Base-by-base conservation (phyloP, 805 yeast genomes). In the Metahyphopichia silvanorum region DNA sequence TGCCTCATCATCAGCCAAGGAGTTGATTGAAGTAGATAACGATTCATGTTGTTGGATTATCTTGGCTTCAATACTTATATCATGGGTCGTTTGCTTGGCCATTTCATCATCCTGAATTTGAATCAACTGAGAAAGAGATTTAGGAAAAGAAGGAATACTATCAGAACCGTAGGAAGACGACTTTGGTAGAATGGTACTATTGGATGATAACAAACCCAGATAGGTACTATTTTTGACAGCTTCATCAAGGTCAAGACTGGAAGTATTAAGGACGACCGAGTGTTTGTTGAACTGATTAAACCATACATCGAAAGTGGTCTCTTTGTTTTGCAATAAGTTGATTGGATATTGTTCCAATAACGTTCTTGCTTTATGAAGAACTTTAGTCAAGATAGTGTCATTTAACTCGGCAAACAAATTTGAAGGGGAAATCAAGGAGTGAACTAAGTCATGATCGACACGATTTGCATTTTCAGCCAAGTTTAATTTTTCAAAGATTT, bases 251-350 rank as follows among this genome's bases (percentile, higher is more conserved):
- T 27, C 25, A 13, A 51, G 25, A n/a, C 25, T 30, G 6, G 70
- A 63, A 0, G 69, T 53, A n/a, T 53, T 65, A 31, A 46, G 28
- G 9, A 64, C 40, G 2, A 64, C 71, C 1, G 70, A 63, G 23
- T 42, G 34, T 4, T 28, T 22, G 39, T 64, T 65, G 38, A 47
- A 62, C 18, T 55, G 45, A n/a, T 47, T 41, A 31, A 65, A 65
- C 69, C 67, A 63, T 15, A 49, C 42, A 15, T 47, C 48, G 33
- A 44, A 58, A 7, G 64, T 60, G 8, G 36, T 26, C 4, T 35
- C 28, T 1, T 53, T 24, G 25, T 49, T 53, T 4, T 44, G 35
- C 8, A 56, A 34, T 3, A 36, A 30, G 13, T 46, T 42, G 13
- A 59, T 29, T 18, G 62, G 61, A 32, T 41, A 51, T 6, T 32